Evolutionary conservation across 1,284 basidiomycete genomes (phyloP).

Genomic region (Gymnopus androsaceus): DNA sequence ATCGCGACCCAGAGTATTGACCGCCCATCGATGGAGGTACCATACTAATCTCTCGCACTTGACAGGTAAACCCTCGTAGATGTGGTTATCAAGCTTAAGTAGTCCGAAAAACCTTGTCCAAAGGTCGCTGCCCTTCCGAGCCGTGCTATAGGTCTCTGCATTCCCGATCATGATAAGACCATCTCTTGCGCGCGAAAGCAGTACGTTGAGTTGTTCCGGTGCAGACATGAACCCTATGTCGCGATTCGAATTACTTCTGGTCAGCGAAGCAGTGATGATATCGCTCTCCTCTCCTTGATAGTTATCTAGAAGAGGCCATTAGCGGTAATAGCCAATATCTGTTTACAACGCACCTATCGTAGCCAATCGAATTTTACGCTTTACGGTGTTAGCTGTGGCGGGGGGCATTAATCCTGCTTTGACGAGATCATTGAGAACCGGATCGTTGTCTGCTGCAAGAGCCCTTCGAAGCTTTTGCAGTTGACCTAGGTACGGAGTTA

Average conservation of each 20-base stretch:
- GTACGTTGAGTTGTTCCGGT: conserved; percentile 66
- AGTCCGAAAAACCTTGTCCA: conserved; percentile 53
- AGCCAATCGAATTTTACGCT: conserved; percentile 51
- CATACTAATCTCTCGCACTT: too few species aligned
- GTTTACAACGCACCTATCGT: conserved; percentile 55
- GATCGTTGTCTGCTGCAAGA: conserved; percentile 52
- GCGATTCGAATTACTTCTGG: conserved; percentile 52
- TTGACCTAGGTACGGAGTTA: conserved; percentile 72
- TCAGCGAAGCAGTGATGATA: conserved; percentile 62
- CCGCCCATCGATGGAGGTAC: too few species aligned
- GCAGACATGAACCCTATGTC: conserved; percentile 70
- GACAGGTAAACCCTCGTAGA: conserved; percentile 61
- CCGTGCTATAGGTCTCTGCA: conserved; percentile 52
- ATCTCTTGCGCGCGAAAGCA: conserved; percentile 64
- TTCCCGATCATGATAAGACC: conserved; percentile 67
- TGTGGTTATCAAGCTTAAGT: conserved; percentile 41
- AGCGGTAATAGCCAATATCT: not conserved
- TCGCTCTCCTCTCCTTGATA: conserved; percentile 73
- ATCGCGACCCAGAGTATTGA: too few species aligned
- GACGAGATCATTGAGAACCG: conserved; percentile 61
- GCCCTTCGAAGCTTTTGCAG: conserved; percentile 48
- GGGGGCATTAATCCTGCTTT: conserved; percentile 50
- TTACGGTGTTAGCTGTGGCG: conserved; percentile 38
- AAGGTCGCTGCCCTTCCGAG: conserved; percentile 50
- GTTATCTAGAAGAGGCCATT: conserved; percentile 44